Evolutionary conservation across 2,329 filamentous ascomycete species (phyloP).

Genomic region (Curvularia hawaiiensis): DNA sequence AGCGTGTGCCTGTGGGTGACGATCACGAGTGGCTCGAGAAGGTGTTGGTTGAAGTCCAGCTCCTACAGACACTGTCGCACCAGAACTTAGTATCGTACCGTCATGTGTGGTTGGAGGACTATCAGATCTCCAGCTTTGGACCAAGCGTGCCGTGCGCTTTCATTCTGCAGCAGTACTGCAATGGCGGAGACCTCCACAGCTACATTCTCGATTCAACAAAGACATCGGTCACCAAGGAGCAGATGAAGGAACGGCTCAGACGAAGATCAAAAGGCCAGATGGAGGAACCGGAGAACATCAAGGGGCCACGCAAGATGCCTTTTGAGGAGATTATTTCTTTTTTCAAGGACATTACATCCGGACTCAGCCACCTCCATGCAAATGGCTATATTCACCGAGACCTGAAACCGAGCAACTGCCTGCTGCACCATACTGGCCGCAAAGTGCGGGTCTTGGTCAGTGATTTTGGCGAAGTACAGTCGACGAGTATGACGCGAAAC

Average conservation of each 20-base stretch:
- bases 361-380: slow-evolving; percentile 84
- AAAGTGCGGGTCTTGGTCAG: slow-evolving; percentile 85
- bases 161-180: slow-evolving; percentile 97
- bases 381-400: slow-evolving; percentile 96
- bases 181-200: slow-evolving; percentile 85
- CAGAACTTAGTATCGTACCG: slow-evolving; percentile 96
- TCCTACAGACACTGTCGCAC: slow-evolving; percentile 89
- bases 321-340: slow-evolving; percentile 97
- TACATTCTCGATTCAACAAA: slow-evolving; percentile 76
- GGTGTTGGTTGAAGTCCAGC: slow-evolving; percentile 88
- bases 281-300: slow-evolving; percentile 64
- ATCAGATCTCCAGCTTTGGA: slow-evolving; percentile 79
- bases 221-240: slow-evolving; percentile 72
- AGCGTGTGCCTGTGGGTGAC: slow-evolving; percentile 90
- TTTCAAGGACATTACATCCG: slow-evolving; percentile 93
- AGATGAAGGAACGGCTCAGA: slow-evolving; percentile 86
- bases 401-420: slow-evolving; percentile 93
- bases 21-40: slow-evolving; percentile 96
- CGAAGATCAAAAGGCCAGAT: slow-evolving; percentile 78
- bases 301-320: slow-evolving; percentile 61
- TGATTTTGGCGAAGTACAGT: slow-evolving; percentile 96
- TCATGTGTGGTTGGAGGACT: slow-evolving; percentile 95
- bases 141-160: slow-evolving; percentile 94
- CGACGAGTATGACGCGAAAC: slow-evolving; percentile 77
- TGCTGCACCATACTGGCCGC: slow-evolving; percentile 77